A percentile compares a stretch with the other conserved stretches of the same genome.
Conservation (phyloP, 208 protist genomes). For the Leptomonas pyrrhocoris region DNA sequence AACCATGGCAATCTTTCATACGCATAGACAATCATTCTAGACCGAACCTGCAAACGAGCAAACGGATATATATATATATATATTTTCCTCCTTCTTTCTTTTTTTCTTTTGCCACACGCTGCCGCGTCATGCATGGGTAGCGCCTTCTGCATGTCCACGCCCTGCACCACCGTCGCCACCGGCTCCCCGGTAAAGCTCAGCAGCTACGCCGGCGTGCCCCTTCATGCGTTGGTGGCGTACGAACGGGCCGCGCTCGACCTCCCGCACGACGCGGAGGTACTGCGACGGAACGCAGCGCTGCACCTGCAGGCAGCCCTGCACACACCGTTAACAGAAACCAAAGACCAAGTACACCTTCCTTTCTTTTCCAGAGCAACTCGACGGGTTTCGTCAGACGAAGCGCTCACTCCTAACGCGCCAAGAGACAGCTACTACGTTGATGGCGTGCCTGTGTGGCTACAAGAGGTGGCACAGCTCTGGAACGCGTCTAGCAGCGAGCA, state of each 20-base stretch:
- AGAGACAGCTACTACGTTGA: slow-evolving; percentile 21
- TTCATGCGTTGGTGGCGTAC: slow-evolving; percentile 43
- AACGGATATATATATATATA: background rate
- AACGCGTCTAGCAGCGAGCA: background rate
- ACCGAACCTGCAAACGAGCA: too few species aligned
- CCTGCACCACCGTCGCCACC: slow-evolving; percentile 12
- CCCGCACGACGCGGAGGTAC: slow-evolving; percentile 2
- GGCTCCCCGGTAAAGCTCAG: slow-evolving; percentile 7
- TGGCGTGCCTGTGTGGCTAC: slow-evolving; percentile 54
- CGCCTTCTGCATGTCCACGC: slow-evolving; percentile 12
- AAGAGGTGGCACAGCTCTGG: slow-evolving; percentile 56
- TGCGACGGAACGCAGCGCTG: background rate
- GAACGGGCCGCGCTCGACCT: slow-evolving; percentile 41
- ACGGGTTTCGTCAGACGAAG: background rate
- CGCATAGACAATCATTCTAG: too few species aligned
- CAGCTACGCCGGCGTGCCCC: slow-evolving; percentile 43
- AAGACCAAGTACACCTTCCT: background rate
- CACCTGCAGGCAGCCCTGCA: background rate
- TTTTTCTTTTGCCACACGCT: too few species aligned
- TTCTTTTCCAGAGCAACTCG: background rate
- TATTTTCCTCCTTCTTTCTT: background rate
- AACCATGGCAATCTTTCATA: too few species aligned
- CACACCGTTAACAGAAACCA: background rate
- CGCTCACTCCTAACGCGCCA: background rate
- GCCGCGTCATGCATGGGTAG: slow-evolving; percentile 32